A percentile compares a stretch with the other conserved stretches of the same genome.
Conservation (phyloP, 805 yeast species). For the Candida piceae region DNA sequence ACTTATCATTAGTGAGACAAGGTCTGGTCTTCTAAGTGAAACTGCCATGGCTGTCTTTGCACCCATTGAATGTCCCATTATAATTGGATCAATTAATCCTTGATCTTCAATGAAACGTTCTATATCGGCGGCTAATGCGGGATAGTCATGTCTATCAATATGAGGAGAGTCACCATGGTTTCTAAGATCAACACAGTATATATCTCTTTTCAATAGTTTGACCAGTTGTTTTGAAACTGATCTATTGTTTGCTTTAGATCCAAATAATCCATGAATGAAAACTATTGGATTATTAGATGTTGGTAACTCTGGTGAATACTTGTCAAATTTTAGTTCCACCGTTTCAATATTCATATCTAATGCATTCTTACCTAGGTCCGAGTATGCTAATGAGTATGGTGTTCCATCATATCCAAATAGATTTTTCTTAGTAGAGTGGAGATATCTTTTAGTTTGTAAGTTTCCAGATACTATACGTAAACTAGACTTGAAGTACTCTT, state of each 20-base stretch:
- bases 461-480: too few species aligned
- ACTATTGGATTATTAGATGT: slow-evolving; percentile 49
- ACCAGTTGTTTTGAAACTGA: slow-evolving; percentile 64
- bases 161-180: slow-evolving; percentile 95
- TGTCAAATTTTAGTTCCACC: slow-evolving; percentile 50
- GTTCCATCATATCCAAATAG: too few species aligned
- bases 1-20: slow-evolving; percentile 58
- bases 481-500: too few species aligned
- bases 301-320: slow-evolving; percentile 22
- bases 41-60: slow-evolving; percentile 92
- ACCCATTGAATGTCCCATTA: slow-evolving; percentile 87
- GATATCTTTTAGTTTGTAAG: too few species aligned
- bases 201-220: slow-evolving; percentile 44
- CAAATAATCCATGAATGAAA: slow-evolving; percentile 86
- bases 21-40: slow-evolving; percentile 59
- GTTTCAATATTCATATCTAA: slow-evolving; percentile 39
- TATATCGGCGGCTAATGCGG: slow-evolving; percentile 82
- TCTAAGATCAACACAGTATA: slow-evolving; percentile 71
- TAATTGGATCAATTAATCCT: slow-evolving; percentile 44
- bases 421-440: too few species aligned
- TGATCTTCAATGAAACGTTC: slow-evolving; percentile 56
- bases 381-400: too few species aligned
- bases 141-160: slow-evolving; percentile 63
- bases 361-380: too few species aligned
- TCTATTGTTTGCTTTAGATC: slow-evolving; percentile 75